Conservation (phyloP, 768 basidiomycete genomes). For the Trametes sanguinea region DNA sequence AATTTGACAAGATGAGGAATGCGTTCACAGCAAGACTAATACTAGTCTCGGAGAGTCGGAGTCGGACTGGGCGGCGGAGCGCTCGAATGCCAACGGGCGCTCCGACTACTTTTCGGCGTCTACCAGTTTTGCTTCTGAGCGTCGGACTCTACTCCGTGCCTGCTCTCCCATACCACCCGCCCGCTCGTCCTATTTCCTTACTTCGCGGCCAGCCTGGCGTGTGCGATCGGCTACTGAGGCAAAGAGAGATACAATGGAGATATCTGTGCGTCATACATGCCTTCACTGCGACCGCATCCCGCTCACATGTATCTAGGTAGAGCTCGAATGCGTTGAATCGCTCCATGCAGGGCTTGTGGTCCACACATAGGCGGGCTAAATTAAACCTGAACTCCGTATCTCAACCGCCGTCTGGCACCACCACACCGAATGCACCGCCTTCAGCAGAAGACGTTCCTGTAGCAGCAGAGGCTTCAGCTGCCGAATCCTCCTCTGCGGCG, state of each 20-base stretch:
- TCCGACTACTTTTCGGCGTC: not conserved
- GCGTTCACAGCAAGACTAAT: no score
- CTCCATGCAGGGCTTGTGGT: conserved; percentile 82
- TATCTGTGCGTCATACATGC: conserved; percentile 20
- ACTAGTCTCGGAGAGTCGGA: no score
- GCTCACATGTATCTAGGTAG: conserved; percentile 50
- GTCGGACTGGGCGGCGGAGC: not conserved
- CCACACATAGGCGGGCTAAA: conserved; percentile 61
- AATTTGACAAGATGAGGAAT: no score
- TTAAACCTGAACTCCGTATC: conserved; percentile 61
- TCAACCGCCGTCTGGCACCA: conserved; percentile 25
- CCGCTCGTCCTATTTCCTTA: no score
- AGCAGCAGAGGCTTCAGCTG: conserved; percentile 20
- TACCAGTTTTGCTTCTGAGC: not conserved
- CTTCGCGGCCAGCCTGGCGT: no score
- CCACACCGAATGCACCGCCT: conserved; percentile 23
- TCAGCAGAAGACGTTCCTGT: conserved; percentile 19
- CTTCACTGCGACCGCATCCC: not conserved
- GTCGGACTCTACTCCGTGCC: no score
- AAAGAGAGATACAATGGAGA: conserved; percentile 17
- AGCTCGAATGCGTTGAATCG: conserved; percentile 73
- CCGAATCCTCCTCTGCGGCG: not conserved
- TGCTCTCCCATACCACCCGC: not conserved
- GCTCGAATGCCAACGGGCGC: not conserved
- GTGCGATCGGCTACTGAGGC: not conserved